Base-by-base conservation (phyloP, 73 alveolate species). In the Paramecium sonneborni region DNA sequence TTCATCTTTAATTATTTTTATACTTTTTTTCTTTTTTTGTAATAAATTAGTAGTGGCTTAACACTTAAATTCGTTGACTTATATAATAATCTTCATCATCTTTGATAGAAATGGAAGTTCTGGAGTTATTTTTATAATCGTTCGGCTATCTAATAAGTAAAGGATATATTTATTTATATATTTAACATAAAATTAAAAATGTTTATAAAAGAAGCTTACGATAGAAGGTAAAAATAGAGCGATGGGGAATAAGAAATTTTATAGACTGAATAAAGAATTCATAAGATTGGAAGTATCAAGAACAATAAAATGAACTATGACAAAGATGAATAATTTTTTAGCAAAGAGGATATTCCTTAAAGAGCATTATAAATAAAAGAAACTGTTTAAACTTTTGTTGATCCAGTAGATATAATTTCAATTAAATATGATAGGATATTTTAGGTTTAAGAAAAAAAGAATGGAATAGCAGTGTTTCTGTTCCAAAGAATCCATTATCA, bases 171-270 rank as follows among this genome's bases (percentile, higher is more conserved):
- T 52, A 52, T 52, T 52, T 44, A n/a, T n/a, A 52, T 52, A 4
- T 52, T n/a, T 52, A 52, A 52, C 68, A 52, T 74, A 34, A 14
- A 34, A 74, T 74, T 9, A 34, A 86, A 39, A 70, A 88, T 88
- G 94, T 88, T 88, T 52, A 88, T 88, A 23, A 88, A 88, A 88
- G 89, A 88, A 82, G 94, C 94, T 11, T 88, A 69, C 43, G 94
- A 88, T 23, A 68, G 90, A 70, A 67, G 94, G 70, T 30, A 69
- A 24, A 88, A 70, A 88, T 24, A 88, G 76, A n/a, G 48, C 12
- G 85, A 62, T 2, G 89, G 84, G 26, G 87, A 88, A 10, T 76
- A 88, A 43, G 94, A 82, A 14, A 69, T 88, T 24, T 30, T 69
- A 23, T 69, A 68, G 35, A 82, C 79, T 10, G 87, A 88, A 43